These are phyloP conservation scores for Plectranthus barbatus DNA, from an alignment of 257 asterid genomes.

Conservation along the genomic window DNA sequence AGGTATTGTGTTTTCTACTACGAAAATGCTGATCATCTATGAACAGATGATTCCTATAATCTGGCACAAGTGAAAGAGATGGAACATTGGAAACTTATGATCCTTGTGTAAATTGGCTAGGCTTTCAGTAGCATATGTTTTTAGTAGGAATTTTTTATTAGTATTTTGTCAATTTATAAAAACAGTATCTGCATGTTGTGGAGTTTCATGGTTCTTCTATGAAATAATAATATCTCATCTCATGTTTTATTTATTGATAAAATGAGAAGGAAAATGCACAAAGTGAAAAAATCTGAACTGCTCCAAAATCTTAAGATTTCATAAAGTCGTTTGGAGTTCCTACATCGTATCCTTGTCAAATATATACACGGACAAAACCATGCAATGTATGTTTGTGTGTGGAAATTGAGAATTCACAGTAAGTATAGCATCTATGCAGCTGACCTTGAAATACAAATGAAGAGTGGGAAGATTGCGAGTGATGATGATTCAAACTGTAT, in stretches of 20 bases:
- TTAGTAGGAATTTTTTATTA: neutral
- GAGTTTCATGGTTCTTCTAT: too few relatives aligned
- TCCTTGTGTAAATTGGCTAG: neutral
- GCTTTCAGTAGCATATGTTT: neutral
- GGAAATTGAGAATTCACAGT: conserved; percentile 8
- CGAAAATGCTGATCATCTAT: neutral
- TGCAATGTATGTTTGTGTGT: neutral
- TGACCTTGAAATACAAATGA: neutral
- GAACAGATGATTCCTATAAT: neutral
- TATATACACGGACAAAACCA: neutral
- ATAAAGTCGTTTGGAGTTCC: conserved; percentile 1
- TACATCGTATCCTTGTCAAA: neutral
- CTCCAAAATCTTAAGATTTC: conserved; percentile 10
- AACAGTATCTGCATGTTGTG: too few relatives aligned
- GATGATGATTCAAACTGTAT: conserved; percentile 22
- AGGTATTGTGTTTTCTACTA: neutral
- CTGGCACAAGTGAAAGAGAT: too few relatives aligned
- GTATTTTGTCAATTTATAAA: neutral
- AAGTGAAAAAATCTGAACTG: neutral
- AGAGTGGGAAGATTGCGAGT: neutral
- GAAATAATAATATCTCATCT: too few relatives aligned
- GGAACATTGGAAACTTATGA: neutral
- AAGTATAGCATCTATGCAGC: neutral
- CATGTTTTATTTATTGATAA: neutral
- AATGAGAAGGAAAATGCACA: neutral